phyloP scores from a whole-genome alignment of 306 rosid genomes.

The Cucumis melo region DNA sequence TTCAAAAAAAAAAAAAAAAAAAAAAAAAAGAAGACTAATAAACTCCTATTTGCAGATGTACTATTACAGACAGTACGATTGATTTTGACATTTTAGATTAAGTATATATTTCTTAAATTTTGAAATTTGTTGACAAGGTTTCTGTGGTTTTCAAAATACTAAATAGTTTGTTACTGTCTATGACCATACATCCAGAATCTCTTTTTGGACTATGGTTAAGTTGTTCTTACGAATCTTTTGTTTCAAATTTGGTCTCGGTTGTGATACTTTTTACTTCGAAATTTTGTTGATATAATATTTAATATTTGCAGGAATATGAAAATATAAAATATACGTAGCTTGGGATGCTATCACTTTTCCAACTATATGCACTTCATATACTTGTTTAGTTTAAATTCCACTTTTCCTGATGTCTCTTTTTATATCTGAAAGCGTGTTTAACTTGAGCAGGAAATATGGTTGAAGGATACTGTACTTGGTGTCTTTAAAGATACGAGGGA shows the following conservation, averaged over 20 bases:
- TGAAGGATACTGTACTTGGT: conserved; percentile 69
- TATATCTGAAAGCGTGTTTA: conserved; percentile 36
- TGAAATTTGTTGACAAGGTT: not conserved
- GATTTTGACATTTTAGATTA: not conserved
- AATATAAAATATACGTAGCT: not conserved
- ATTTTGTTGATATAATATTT: not conserved
- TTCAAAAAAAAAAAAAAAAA: too few relatives aligned
- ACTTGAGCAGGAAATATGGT: conserved; percentile 81
- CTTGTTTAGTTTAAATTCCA: not conserved
- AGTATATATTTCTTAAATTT: not conserved
- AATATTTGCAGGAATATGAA: not conserved
- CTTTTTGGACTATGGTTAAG: not conserved
- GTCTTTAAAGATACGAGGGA: conserved; percentile 66
- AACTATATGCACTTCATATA: conserved; percentile 5
- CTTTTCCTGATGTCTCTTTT: conserved; percentile 28
- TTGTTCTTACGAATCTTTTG: not conserved
- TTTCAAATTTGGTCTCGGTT: not conserved
- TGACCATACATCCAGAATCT: not conserved
- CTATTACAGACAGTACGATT: not conserved
- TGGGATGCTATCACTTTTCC: not conserved
- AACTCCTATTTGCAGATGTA: not conserved
- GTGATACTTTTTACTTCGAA: not conserved
- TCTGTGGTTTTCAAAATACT: not conserved
- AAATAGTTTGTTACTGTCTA: not conserved
- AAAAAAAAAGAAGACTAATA: not conserved